A percentile compares a stretch with the other conserved stretches of the same genome.
Evolutionary conservation across 805 yeast genomes (phyloP).

Genomic region (Metschnikowia bowlesiae): DNA sequence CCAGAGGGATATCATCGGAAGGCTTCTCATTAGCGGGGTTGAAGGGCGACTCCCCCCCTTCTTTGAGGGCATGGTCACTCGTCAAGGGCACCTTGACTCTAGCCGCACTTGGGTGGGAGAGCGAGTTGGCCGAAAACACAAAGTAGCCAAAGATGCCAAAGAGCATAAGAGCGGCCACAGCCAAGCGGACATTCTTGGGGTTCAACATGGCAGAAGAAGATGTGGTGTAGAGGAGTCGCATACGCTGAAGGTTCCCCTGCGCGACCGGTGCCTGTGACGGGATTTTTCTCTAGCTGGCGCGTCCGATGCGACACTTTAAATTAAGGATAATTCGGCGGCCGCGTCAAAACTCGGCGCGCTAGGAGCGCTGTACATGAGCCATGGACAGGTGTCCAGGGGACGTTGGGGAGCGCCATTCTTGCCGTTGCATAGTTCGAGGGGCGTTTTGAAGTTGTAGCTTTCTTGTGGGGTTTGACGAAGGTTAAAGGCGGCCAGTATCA

Average conservation of each 20-base stretch:
- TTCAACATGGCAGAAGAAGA: constrained; percentile 25
- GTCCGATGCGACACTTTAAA: not conserved
- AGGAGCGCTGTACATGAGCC: too few species aligned
- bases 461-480: too few species aligned
- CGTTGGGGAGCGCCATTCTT: too few species aligned
- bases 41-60: constrained; percentile 5
- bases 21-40: not conserved
- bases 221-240: not conserved
- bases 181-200: constrained; percentile 49
- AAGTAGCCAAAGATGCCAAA: constrained; percentile 49
- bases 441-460: too few species aligned
- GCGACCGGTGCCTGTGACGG: too few species aligned
- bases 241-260: too few species aligned
- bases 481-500: too few species aligned
- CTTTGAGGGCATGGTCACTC: constrained; percentile 10
- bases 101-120: constrained; percentile 27
- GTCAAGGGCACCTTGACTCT: constrained; percentile 20
- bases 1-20: not conserved
- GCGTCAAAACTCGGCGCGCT: too few species aligned
- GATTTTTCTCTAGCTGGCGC: too few species aligned
- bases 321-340: too few species aligned
- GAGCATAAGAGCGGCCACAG: constrained; percentile 48
- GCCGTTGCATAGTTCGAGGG: too few species aligned
- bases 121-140: constrained; percentile 39
- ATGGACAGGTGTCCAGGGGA: too few species aligned